A percentile compares a stretch with the other conserved stretches of the same genome.
Conservation (phyloP, 1,284 basidiomycete species). For the Pisolithus thermaeus region DNA sequence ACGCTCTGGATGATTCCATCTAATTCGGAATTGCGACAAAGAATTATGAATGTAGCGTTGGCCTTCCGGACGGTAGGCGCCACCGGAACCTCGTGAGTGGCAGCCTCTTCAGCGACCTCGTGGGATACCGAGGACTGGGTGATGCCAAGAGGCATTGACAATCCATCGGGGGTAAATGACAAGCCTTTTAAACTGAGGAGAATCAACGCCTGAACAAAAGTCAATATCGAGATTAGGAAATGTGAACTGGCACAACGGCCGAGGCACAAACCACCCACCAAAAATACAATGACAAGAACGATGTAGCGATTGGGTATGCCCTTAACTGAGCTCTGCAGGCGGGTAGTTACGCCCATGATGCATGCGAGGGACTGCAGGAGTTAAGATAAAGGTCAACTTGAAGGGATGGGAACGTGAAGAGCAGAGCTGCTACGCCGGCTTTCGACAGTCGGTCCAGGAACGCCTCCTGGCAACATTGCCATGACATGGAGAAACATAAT, state of each 20-base stretch:
- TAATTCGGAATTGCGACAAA: slow-evolving; percentile 38
- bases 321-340: not conserved
- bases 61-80: slow-evolving; percentile 12
- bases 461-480: too few relatives aligned
- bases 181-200: not conserved
- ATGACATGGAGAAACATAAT: too few relatives aligned
- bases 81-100: not conserved
- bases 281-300: not conserved
- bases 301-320: not conserved
- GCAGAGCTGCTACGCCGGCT: too few relatives aligned
- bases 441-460: too few relatives aligned
- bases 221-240: too few relatives aligned
- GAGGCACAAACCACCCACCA: not conserved
- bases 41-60: slow-evolving; percentile 26
- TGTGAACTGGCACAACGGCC: not conserved
- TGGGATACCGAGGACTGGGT: not conserved
- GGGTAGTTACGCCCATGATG: not conserved
- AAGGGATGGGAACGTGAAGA: too few relatives aligned
- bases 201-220: not conserved
- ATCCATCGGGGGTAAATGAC: not conserved
- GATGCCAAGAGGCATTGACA: not conserved
- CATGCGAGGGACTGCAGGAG: too few relatives aligned
- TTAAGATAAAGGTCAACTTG: not conserved
- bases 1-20: slow-evolving; percentile 50
- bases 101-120: not conserved